Conservation (phyloP, 805 yeast species). For the Monosporozyma yasuniensis region DNA sequence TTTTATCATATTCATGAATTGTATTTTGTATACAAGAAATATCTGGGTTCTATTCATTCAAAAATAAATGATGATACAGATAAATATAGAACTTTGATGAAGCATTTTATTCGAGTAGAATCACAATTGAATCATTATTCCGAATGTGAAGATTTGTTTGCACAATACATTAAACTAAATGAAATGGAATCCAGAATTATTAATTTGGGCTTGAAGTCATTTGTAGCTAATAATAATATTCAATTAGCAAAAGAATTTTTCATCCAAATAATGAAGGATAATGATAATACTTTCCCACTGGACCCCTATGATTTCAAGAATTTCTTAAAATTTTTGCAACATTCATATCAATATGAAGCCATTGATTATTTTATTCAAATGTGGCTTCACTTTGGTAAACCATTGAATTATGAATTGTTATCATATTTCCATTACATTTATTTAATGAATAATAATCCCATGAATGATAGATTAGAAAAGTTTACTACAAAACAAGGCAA, state of each 20-base stretch:
- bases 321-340: conserved; percentile 14
- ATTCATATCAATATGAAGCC: conserved; percentile 12
- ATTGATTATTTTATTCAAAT: conserved; percentile 16
- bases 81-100: conserved; percentile 9
- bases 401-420: not conserved
- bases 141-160: conserved; percentile 21
- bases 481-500: conserved; percentile 11
- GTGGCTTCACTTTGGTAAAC: conserved; percentile 12
- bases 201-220: conserved; percentile 22
- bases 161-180: conserved; percentile 22
- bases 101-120: conserved; percentile 14
- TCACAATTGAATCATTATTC: conserved; percentile 14
- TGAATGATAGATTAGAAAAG: conserved; percentile 5
- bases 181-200: conserved; percentile 14
- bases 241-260: conserved; percentile 27
- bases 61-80: not conserved
- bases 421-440: conserved; percentile 18
- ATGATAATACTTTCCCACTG: conserved; percentile 25
- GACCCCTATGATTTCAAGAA: conserved; percentile 11
- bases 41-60: conserved; percentile 2
- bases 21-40: conserved; percentile 9
- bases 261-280: conserved; percentile 18
- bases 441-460: conserved; percentile 7
- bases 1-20: conserved; percentile 19
- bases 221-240: conserved; percentile 20